Evolutionary conservation across 441 rosid species (phyloP).

Genomic region (Jatropha podagrica): DNA sequence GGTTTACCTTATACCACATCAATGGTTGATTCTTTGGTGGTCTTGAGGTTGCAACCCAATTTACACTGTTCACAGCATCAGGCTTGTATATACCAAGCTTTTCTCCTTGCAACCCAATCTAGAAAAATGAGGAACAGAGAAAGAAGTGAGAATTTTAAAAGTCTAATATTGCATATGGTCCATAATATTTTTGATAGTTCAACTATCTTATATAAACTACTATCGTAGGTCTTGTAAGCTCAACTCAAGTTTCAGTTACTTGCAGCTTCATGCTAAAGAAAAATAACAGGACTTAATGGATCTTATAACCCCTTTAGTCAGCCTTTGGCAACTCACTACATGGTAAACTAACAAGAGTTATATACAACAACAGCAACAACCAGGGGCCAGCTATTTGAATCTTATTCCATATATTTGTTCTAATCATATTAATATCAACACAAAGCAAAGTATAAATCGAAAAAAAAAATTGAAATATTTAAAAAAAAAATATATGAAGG

Average conservation of each 20-base stretch:
- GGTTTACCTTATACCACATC: slow-evolving; percentile 91
- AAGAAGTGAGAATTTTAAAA: slow-evolving; percentile 16
- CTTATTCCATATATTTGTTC: too few species aligned
- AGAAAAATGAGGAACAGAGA: slow-evolving; percentile 24
- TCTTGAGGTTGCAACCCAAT: slow-evolving; percentile 64
- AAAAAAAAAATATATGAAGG: too few species aligned
- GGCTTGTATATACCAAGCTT: slow-evolving; percentile 60
- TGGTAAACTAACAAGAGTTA: too few species aligned
- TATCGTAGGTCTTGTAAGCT: background rate
- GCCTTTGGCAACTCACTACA: background rate
- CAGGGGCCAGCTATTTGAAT: too few species aligned
- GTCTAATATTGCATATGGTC: background rate
- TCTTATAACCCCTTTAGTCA: background rate
- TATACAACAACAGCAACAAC: too few species aligned
- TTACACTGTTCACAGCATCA: slow-evolving; percentile 38
- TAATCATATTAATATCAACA: too few species aligned
- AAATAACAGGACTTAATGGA: background rate
- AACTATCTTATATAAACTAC: background rate
- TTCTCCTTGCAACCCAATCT: slow-evolving; percentile 91
- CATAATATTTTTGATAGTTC: slow-evolving; percentile 6
- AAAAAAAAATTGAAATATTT: too few species aligned
- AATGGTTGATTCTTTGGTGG: slow-evolving; percentile 79
- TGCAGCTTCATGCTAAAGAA: background rate
- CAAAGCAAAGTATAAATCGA: too few species aligned
- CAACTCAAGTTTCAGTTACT: background rate